Evolutionary conservation across 352 stramenopile genomes (phyloP).

Genomic region (Thalassiosira livingstoniorum): DNA sequence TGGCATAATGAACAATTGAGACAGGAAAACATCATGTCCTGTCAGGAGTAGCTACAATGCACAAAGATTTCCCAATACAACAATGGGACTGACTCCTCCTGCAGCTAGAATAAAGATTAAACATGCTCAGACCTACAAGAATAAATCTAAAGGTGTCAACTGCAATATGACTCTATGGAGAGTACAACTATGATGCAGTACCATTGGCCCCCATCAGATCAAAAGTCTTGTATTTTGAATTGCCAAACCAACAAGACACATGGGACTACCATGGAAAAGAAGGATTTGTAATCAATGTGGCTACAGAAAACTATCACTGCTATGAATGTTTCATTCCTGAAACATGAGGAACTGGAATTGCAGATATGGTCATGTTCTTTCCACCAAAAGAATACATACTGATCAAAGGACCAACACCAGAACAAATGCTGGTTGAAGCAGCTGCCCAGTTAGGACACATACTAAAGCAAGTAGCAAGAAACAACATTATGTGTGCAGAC

Average conservation of each 20-base stretch:
- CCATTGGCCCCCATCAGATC: slow-evolving; percentile 49
- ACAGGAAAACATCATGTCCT: slow-evolving; percentile 60
- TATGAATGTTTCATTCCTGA: slow-evolving; percentile 1
- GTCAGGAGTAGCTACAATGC: slow-evolving; percentile 16
- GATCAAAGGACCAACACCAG: not conserved
- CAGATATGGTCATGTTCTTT: not conserved
- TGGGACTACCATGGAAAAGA: slow-evolving; percentile 30
- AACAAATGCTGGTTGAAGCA: not conserved
- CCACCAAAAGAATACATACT: not conserved
- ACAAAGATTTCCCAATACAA: too few species aligned
- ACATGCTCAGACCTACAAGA: slow-evolving; percentile 40
- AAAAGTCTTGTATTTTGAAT: slow-evolving; percentile 33
- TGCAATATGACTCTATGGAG: slow-evolving; percentile 15
- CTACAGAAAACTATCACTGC: slow-evolving; percentile 52
- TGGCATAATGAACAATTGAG: slow-evolving; percentile 47
- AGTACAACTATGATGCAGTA: slow-evolving; percentile 46
- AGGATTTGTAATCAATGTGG: slow-evolving; percentile 52
- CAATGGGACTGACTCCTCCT: slow-evolving; percentile 44
- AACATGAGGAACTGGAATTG: not conserved
- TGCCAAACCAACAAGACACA: slow-evolving; percentile 18
- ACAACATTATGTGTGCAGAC: not conserved
- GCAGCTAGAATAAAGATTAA: slow-evolving; percentile 45
- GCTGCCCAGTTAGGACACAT: not conserved
- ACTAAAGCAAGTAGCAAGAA: not conserved
- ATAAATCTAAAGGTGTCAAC: slow-evolving; percentile 52